These are phyloP conservation scores for Corinectria fuckeliana DNA, from an alignment of 2,329 filamentous ascomycete genomes.

Conservation along the genomic window DNA sequence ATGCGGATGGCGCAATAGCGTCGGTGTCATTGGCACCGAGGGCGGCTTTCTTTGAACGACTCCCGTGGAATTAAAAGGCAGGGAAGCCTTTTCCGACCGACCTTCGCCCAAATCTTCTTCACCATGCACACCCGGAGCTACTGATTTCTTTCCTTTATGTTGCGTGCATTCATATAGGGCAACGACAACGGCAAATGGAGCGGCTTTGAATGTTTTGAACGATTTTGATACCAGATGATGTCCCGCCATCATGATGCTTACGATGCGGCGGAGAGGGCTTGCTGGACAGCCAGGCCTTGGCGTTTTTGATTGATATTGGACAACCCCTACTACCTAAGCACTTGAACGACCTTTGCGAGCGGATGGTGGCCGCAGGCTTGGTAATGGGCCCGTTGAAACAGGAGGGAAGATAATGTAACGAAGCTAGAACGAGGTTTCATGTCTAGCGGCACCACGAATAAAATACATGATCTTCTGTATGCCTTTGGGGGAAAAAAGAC, in stretches of 20 bases:
- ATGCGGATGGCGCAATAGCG: constrained; percentile 64
- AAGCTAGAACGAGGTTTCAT: not conserved
- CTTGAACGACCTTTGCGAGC: not conserved
- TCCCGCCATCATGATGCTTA: constrained; percentile 35
- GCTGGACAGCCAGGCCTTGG: constrained; percentile 27
- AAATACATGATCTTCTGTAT: not conserved
- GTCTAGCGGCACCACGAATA: not conserved
- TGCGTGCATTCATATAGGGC: constrained; percentile 4
- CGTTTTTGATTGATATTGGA: constrained; percentile 29
- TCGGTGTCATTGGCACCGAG: constrained; percentile 60
- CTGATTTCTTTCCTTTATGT: constrained; percentile 8
- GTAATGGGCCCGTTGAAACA: not conserved
- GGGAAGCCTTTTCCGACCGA: not conserved
- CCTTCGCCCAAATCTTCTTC: not conserved
- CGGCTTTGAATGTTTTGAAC: constrained; percentile 33
- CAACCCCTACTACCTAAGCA: not conserved
- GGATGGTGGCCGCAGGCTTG: not conserved
- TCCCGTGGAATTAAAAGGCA: not conserved
- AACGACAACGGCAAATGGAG: constrained; percentile 9
- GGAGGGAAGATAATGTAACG: not conserved
- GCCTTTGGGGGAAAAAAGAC: not conserved
- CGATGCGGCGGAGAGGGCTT: constrained; percentile 24
- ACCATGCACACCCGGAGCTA: constrained; percentile 1
- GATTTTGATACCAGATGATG: constrained; percentile 41
- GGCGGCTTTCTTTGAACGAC: constrained; percentile 59